A percentile compares a stretch with the other conserved stretches of the same genome.
Evolutionary conservation across 768 basidiomycete genomes (phyloP).

Genomic region (Jaapia argillacea): DNA sequence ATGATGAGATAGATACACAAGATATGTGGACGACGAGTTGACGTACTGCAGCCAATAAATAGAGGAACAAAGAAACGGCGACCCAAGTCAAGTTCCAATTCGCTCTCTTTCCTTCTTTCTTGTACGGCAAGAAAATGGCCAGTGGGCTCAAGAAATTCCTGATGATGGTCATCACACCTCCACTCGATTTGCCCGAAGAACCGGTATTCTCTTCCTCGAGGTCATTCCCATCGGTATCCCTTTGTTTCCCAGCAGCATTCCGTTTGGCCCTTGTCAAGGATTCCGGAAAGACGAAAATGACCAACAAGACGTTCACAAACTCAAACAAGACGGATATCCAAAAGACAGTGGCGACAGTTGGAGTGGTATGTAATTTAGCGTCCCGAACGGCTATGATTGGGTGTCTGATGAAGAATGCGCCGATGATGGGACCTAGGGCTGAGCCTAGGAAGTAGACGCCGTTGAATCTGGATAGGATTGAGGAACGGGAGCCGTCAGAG

Average conservation of each 20-base stretch:
- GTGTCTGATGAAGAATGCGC: slow-evolving; percentile 38
- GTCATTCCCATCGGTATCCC: slow-evolving; percentile 6
- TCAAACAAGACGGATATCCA: slow-evolving; percentile 37
- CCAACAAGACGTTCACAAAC: slow-evolving; percentile 44
- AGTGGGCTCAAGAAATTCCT: slow-evolving; percentile 52
- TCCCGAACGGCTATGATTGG: slow-evolving; percentile 19
- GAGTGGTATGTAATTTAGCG: slow-evolving; percentile 20
- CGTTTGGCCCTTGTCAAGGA: slow-evolving; percentile 26
- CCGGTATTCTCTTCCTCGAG: slow-evolving; percentile 9
- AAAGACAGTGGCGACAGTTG: slow-evolving; percentile 40
- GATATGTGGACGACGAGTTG: no score
- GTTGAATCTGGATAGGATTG: slow-evolving; percentile 46
- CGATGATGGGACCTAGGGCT: slow-evolving; percentile 68
- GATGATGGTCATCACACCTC: slow-evolving; percentile 8
- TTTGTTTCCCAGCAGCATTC: neutral
- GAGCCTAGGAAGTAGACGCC: slow-evolving; percentile 75
- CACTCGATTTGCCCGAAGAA: slow-evolving; percentile 17
- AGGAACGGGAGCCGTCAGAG: slow-evolving; percentile 69
- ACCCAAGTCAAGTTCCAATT: slow-evolving; percentile 73
- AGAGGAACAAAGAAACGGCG: slow-evolving; percentile 51
- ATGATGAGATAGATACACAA: slow-evolving; percentile 2
- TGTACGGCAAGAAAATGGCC: slow-evolving; percentile 55
- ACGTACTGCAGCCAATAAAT: slow-evolving; percentile 56
- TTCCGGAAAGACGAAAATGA: slow-evolving; percentile 44
- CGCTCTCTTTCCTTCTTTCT: slow-evolving; percentile 31